These are phyloP conservation scores for Stagonosporopsis vannaccii DNA, from an alignment of 2,329 filamentous ascomycete species.

Conservation along the genomic window DNA sequence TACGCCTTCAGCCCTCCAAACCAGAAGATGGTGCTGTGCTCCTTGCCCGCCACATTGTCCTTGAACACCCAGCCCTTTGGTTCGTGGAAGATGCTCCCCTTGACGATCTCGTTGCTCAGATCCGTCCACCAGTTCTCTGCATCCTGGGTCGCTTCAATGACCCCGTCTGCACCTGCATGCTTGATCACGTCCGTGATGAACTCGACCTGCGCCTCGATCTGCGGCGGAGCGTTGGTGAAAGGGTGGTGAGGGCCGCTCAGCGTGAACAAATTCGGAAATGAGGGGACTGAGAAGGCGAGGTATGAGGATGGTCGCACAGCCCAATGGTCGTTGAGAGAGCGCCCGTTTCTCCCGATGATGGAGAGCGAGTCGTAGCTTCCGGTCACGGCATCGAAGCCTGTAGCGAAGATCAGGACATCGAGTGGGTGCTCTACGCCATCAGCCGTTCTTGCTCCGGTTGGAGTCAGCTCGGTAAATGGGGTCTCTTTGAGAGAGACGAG, in stretches of 20 bases:
- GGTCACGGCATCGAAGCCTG: constrained; percentile 3
- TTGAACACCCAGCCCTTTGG: constrained; percentile 1
- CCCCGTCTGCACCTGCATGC: neutral
- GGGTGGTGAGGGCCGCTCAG: neutral
- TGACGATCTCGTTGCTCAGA: neutral
- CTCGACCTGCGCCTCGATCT: constrained; percentile 1
- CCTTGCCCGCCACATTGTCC: neutral
- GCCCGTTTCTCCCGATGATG: neutral
- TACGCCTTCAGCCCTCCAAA: constrained; percentile 1
- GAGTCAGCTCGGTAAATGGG: neutral
- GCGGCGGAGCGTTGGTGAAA: neutral
- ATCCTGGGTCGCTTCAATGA: neutral
- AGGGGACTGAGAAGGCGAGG: neutral
- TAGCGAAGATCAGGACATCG: constrained; percentile 1
- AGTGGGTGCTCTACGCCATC: neutral
- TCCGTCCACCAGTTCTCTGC: constrained; percentile 1
- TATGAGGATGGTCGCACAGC: neutral
- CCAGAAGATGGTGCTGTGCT: constrained; percentile 1
- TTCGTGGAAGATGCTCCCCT: neutral
- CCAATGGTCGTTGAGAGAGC: neutral
- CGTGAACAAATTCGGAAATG: constrained; percentile 2
- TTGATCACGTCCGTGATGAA: neutral
- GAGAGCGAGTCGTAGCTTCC: neutral
- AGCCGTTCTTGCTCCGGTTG: neutral
- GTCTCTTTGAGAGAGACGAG: neutral